Evolutionary conservation across 2,329 filamentous ascomycete genomes (phyloP).

Genomic region (Aspergillus bombycis): DNA sequence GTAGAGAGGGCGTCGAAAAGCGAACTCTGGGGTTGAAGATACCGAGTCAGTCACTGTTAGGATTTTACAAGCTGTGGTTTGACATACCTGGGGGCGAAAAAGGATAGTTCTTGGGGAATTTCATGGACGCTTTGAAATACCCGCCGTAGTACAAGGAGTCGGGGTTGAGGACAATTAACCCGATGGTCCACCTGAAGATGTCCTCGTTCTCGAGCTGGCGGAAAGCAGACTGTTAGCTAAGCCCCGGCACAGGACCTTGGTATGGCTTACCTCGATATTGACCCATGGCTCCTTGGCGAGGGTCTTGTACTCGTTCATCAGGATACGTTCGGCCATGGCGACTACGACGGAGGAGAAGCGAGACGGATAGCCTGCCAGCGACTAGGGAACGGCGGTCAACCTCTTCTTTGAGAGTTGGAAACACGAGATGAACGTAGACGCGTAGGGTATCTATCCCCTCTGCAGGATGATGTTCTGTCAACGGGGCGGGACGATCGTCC

Average conservation of each 20-base stretch:
- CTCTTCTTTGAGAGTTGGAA: neutral
- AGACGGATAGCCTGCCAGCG: conserved; percentile 3
- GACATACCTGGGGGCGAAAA: conserved; percentile 71
- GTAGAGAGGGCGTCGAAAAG: conserved; percentile 77
- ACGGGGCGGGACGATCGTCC: conserved; percentile 2
- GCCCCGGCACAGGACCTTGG: neutral
- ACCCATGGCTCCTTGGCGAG: conserved; percentile 92
- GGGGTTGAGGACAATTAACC: conserved; percentile 88
- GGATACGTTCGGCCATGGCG: conserved; percentile 70
- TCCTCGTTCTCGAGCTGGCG: conserved; percentile 74
- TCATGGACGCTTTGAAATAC: conserved; percentile 89
- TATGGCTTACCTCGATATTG: conserved; percentile 71
- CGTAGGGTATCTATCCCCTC: neutral
- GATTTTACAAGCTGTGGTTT: neutral
- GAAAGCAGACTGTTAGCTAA: neutral
- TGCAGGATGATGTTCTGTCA: neutral
- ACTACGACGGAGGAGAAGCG: conserved; percentile 1
- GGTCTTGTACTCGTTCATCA: conserved; percentile 85
- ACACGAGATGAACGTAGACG: neutral
- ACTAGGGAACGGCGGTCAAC: neutral
- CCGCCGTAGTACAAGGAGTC: conserved; percentile 91
- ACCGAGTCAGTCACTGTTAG: neutral
- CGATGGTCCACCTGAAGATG: conserved; percentile 84
- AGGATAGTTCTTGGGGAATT: conserved; percentile 85
- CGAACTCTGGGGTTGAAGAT: conserved; percentile 63